Percentiles rank a stretch among this genome's conserved stretches.
phyloP scores from a whole-genome alignment of 441 rosid species.

The Erysimum cheiri region DNA sequence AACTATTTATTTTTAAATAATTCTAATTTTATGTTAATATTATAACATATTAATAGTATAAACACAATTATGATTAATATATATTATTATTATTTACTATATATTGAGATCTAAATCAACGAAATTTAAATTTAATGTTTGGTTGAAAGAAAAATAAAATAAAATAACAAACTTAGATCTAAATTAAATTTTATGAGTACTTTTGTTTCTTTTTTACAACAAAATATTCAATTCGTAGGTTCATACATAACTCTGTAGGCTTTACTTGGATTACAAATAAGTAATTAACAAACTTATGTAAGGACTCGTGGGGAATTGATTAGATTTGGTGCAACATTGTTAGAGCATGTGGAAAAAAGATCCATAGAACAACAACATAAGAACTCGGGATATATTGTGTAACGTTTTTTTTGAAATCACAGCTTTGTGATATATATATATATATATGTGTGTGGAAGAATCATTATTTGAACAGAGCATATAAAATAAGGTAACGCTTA shows the following conservation, averaged over 20 bases:
- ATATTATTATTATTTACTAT: not conserved
- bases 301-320: not conserved
- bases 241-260: not conserved
- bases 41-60: not conserved
- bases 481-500: constrained; percentile 10
- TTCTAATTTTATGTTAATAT: not conserved
- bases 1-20: not conserved
- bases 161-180: not conserved
- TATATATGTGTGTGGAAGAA: not conserved
- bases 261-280: not conserved
- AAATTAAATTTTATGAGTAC: not conserved
- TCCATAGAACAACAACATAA: not conserved
- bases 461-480: constrained; percentile 8
- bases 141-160: no score
- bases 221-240: not conserved
- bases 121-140: not conserved
- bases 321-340: not conserved
- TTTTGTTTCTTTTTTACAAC: not conserved
- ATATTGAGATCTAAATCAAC: not conserved
- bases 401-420: not conserved
- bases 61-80: not conserved
- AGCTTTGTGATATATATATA: constrained; percentile 14
- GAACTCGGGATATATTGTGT: constrained; percentile 7
- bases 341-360: not conserved
- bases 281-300: not conserved